Conservation (phyloP, 495 filamentous ascomycete genomes). For the Aspergillus panamensis region DNA sequence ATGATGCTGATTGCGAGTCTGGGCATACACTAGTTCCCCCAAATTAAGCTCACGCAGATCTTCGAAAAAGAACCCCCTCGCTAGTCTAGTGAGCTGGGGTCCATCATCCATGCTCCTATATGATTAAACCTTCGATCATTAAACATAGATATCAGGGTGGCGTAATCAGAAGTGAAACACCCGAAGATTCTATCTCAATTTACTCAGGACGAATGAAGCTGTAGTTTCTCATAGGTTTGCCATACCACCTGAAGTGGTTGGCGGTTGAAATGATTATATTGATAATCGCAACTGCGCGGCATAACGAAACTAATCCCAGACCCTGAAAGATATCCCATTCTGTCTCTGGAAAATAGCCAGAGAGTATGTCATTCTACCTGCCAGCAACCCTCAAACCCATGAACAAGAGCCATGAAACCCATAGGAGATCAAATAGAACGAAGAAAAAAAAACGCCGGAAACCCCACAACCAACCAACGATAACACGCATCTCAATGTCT, state of each 20-base stretch:
- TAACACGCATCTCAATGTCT: conserved; percentile 39
- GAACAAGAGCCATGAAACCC: conserved; percentile 32
- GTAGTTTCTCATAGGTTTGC: conserved; percentile 19
- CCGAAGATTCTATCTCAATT: too few relatives aligned
- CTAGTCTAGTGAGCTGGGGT: too few relatives aligned
- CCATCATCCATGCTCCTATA: too few relatives aligned
- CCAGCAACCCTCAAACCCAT: conserved; percentile 28
- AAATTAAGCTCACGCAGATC: too few relatives aligned
- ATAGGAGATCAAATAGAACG: conserved; percentile 22
- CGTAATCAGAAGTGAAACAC: too few relatives aligned
- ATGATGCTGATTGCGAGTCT: too few relatives aligned
- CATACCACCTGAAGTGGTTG: conserved; percentile 21
- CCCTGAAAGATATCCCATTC: conserved; percentile 24
- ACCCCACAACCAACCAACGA: conserved; percentile 45
- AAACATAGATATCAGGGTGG: neutral
- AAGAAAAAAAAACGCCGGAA: conserved; percentile 40
- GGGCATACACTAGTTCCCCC: too few relatives aligned
- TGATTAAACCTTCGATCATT: neutral
- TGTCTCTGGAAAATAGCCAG: conserved; percentile 20
- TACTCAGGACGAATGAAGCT: neutral
- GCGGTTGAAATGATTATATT: conserved; percentile 28
- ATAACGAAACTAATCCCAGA: conserved; percentile 21
- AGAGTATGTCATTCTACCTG: conserved; percentile 23
- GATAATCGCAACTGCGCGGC: conserved; percentile 23
- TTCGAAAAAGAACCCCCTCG: too few relatives aligned